These are phyloP conservation scores for Vigna nakashimae DNA, from an alignment of 306 rosid species.

Conservation along the genomic window DNA sequence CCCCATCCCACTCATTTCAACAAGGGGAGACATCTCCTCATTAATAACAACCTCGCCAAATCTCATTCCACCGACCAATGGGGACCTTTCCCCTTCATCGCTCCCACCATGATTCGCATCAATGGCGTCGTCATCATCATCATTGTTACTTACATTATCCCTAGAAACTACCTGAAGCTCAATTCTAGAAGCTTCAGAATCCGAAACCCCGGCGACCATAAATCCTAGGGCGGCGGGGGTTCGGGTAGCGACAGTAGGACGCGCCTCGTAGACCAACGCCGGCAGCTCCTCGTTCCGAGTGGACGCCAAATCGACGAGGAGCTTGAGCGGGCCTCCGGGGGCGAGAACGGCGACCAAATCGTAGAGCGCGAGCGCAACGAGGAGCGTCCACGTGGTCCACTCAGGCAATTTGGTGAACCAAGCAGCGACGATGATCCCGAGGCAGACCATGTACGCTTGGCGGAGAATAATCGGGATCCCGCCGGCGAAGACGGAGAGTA, in stretches of 20 bases:
- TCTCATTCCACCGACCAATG: conserved; percentile 50
- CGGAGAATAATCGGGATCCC: conserved; percentile 80
- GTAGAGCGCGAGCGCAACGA: conserved; percentile 81
- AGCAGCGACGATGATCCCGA: conserved; percentile 90
- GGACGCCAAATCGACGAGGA: conserved; percentile 88
- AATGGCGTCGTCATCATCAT: background rate
- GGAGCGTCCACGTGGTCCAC: conserved; percentile 93
- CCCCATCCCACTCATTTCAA: background rate
- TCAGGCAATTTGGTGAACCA: conserved; percentile 93
- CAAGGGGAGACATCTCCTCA: conserved; percentile 2
- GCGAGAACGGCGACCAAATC: conserved; percentile 93
- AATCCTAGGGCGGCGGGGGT: conserved; percentile 55
- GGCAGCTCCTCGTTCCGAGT: conserved; percentile 90
- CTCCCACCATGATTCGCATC: conserved; percentile 22
- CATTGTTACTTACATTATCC: conserved; percentile 4
- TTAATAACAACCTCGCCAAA: background rate
- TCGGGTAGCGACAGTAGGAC: conserved; percentile 61
- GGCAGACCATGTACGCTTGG: conserved; percentile 74
- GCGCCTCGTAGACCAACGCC: conserved; percentile 89
- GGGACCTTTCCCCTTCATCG: conserved; percentile 63
- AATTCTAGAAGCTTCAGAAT: conserved; percentile 62
- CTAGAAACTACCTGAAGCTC: conserved; percentile 74
- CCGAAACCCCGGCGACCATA: conserved; percentile 68
- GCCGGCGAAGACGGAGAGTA: conserved; percentile 71
- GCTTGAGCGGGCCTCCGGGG: conserved; percentile 92